A percentile compares a stretch with the other conserved stretches of the same genome.
Evolutionary conservation across 805 yeast genomes (phyloP).

Genomic region (Geotrichum ghanense): DNA sequence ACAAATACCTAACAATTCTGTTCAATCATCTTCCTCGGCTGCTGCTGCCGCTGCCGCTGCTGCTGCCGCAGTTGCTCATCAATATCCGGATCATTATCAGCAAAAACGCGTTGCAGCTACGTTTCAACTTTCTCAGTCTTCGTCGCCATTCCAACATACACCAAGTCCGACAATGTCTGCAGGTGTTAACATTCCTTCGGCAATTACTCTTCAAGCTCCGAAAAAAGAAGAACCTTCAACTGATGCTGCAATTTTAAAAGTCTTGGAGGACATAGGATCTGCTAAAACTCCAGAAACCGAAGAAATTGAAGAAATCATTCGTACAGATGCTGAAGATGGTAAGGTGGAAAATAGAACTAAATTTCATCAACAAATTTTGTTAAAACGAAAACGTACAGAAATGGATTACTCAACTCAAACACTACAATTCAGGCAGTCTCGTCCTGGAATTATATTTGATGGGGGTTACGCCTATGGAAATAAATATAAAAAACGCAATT

Average conservation of each 20-base stretch:
- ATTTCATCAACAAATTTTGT: background rate
- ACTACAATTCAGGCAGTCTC: constrained; percentile 28
- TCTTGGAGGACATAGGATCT: background rate
- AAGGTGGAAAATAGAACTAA: background rate
- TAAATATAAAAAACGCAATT: constrained; percentile 28
- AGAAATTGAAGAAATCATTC: constrained; percentile 12
- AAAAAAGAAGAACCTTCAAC: background rate
- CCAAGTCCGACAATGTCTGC: no score
- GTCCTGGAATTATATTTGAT: constrained; percentile 59
- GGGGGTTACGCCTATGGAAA: constrained; percentile 95
- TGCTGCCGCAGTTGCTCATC: no score
- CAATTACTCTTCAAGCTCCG: no score
- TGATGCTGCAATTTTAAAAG: background rate
- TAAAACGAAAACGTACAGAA: constrained; percentile 28
- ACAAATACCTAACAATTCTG: background rate
- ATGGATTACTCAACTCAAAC: constrained; percentile 35
- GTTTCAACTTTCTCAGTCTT: no score
- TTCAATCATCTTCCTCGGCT: background rate
- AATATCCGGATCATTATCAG: no score
- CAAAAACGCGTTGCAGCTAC: no score
- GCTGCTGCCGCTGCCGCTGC: no score
- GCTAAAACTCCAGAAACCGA: constrained; percentile 12
- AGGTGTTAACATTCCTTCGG: no score
- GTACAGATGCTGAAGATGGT: constrained; percentile 7
- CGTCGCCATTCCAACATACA: no score